A percentile compares a stretch with the other conserved stretches of the same genome.
Evolutionary conservation across 2,329 filamentous ascomycete species (phyloP).

Genomic region (Fusarium cicatricum): DNA sequence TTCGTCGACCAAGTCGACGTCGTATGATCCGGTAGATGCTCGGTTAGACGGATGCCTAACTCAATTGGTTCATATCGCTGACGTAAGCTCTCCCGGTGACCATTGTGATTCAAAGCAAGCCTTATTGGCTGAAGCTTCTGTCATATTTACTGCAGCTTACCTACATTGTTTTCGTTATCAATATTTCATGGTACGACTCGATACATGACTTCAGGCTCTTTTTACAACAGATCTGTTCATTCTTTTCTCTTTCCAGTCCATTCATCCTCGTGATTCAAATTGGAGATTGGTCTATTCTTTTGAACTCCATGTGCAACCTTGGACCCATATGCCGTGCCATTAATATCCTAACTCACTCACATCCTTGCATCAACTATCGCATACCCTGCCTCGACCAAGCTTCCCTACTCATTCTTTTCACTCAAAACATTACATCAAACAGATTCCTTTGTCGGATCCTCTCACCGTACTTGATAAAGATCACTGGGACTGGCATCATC

Average conservation of each 20-base stretch:
- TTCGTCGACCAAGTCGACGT: slow-evolving; percentile 2
- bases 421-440: slow-evolving; percentile 37
- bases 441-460: slow-evolving; percentile 46
- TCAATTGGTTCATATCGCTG: slow-evolving; percentile 26
- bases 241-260: too few species aligned
- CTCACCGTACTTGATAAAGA: slow-evolving; percentile 51
- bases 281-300: slow-evolving; percentile 2
- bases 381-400: too few species aligned
- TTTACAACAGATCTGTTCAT: too few species aligned
- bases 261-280: not conserved
- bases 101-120: slow-evolving; percentile 17
- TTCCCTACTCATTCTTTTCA: not conserved
- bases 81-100: slow-evolving; percentile 11
- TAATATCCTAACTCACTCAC: not conserved
- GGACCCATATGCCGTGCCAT: too few species aligned
- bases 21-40: slow-evolving; percentile 13
- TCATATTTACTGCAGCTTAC: slow-evolving; percentile 2
- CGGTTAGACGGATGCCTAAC: slow-evolving; percentile 27
- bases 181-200: not conserved
- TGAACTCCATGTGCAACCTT: not conserved
- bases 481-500: slow-evolving; percentile 48
- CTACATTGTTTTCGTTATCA: too few species aligned
- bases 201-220: not conserved
- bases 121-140: slow-evolving; percentile 29
- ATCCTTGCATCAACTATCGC: slow-evolving; percentile 15